These are phyloP conservation scores for Saturnispora silvae DNA, from an alignment of 805 yeast genomes.

Conservation along the genomic window DNA sequence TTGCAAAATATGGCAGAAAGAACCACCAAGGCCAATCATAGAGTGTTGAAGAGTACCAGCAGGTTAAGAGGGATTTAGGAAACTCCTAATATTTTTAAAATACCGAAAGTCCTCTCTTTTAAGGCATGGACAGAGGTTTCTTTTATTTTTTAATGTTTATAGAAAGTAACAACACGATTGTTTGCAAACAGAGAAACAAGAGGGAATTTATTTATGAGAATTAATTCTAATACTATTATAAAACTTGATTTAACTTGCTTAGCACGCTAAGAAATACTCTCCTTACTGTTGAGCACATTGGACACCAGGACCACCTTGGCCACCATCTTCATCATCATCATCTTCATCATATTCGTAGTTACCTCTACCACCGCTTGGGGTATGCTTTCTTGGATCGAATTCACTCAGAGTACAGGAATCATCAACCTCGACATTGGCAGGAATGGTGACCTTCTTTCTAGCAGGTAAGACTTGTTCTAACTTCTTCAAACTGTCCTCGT, in stretches of 20 bases:
- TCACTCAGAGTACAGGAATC: constrained; percentile 35
- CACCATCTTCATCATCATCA: constrained; percentile 46
- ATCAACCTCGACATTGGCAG: constrained; percentile 67
- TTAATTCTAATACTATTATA: no score
- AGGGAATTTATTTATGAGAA: no score
- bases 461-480: constrained; percentile 75
- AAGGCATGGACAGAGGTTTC: no score
- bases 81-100: neutral
- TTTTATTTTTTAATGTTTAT: no score
- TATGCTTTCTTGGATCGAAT: constrained; percentile 22
- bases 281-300: constrained; percentile 88
- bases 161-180: no score
- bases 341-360: constrained; percentile 34
- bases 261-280: neutral
- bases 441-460: constrained; percentile 50
- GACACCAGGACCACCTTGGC: constrained; percentile 60
- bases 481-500: constrained; percentile 61
- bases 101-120: neutral
- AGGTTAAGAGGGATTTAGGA: constrained; percentile 24
- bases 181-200: no score
- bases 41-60: constrained; percentile 34
- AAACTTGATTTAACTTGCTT: no score
- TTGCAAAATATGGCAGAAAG: constrained; percentile 69
- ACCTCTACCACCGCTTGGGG: constrained; percentile 31
- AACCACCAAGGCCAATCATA: constrained; percentile 75